Evolutionary conservation across 169 alveolate species (phyloP), one percentile per base, ranked within the genome.

Genomic region (Plasmodium falciparum): DNA sequence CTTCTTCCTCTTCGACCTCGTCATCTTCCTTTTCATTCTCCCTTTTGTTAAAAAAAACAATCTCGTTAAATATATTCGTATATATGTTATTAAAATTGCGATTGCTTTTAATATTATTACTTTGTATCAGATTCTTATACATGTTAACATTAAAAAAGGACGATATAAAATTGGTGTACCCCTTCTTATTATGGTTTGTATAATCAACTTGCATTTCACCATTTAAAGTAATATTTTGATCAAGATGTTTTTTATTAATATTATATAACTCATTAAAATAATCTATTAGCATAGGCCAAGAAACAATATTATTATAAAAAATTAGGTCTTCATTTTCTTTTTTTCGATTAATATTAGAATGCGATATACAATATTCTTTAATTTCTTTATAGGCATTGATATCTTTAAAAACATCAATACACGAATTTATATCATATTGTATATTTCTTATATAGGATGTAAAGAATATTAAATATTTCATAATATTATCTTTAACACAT

Each of bases 271-370:
- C 89, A 66, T 47, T 59, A 65, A 58, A 49, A 24, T 65, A 70
- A 66, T 78, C 89, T 1, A 78, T 78, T n/a, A 78, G 20, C 89
- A 78, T 78, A 29, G 89, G 89, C 89, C 89, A 78, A 0, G 89
- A 78, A 11, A 78, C 89, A 65, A 78, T 52, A 26, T 78, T 78
- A 52, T 66, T 78, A 47, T 65, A 78, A 50, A 78, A 70, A 12
- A 78, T 65, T 0, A 26, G 2, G 7, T 78, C 52, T 59, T 59
- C 89, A 6, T 22, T 22, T 66, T 66, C 72, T 49, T 43, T 78
- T 71, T 78, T 78, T 13, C 20, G 15, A 47, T 5, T 24, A 1
- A 29, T 29, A 6, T 47, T 59, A 39, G 47, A 39, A 5, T 78
- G 22, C 24, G 4, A 24, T 65, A 8, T 4, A 71, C 89, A 78